Percentiles rank a stretch among this genome's conserved stretches.
Evolutionary conservation across 371 early-diverging fungal species (phyloP).

Genomic region (Apophysomyces variabilis): DNA sequence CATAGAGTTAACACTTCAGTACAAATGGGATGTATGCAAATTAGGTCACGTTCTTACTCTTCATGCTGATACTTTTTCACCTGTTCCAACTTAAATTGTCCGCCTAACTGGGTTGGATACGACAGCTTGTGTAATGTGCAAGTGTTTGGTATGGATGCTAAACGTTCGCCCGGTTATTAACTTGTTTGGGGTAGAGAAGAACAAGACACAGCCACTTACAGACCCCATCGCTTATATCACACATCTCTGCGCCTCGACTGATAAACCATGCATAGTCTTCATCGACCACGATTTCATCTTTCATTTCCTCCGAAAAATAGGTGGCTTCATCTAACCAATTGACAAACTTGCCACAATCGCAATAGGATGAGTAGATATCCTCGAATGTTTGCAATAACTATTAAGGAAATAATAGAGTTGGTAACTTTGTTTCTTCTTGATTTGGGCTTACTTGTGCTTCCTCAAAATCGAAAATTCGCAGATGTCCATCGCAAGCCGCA

Average conservation of each 20-base stretch:
- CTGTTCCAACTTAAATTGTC: slow-evolving; percentile 71
- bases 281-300: slow-evolving; percentile 20
- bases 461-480: slow-evolving; percentile 91
- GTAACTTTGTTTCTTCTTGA: no score
- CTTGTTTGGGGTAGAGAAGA: not conserved
- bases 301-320: slow-evolving; percentile 14
- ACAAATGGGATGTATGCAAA: no score
- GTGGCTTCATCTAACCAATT: slow-evolving; percentile 60
- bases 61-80: slow-evolving; percentile 75
- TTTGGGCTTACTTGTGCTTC: slow-evolving; percentile 56
- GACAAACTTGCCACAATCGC: slow-evolving; percentile 88
- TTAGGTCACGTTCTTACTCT: slow-evolving; percentile 50
- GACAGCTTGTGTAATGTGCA: slow-evolving; percentile 80
- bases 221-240: slow-evolving; percentile 82
- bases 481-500: slow-evolving; percentile 85
- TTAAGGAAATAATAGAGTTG: no score
- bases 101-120: slow-evolving; percentile 72
- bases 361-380: slow-evolving; percentile 84
- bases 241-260: slow-evolving; percentile 86
- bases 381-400: slow-evolving; percentile 81
- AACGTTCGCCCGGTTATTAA: not conserved
- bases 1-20: no score
- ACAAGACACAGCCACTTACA: slow-evolving; percentile 50
- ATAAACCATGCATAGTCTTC: slow-evolving; percentile 75
- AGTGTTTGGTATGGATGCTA: slow-evolving; percentile 82